Evolutionary conservation across 805 yeast genomes (phyloP), one percentile per base, ranked within the genome.

Genomic region (Candida insectorum): DNA sequence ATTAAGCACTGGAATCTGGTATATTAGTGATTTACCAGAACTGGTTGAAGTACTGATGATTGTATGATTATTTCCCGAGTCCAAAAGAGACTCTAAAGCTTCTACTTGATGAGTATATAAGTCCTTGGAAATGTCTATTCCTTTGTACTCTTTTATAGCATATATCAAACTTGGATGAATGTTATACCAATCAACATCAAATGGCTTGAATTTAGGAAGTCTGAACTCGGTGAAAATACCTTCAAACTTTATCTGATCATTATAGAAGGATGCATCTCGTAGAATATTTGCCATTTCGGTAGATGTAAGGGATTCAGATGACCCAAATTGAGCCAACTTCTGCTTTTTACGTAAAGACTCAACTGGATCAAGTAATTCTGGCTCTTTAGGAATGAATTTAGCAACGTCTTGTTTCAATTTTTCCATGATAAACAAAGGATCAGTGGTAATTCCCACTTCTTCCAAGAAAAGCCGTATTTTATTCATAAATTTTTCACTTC

Each of bases 1-100:
- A 31, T 69, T 64, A 7, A 89, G 53, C 2, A 91, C 85, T 0
- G 97, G 95, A 2, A 88, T 58, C 56, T 93, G 98, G 50, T 89
- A 93, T 18, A 93, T 85, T 40, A 93, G 64, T 0, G 97, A 89
- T 49, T 93, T 93, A 30, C 99, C 99, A 0, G 97, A 88, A 0
- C 97, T 87, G 0, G 99, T 93, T 0, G 97, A 79, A 0, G 98
- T 93, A n/a, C 95, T 81, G 2, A 89, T 79, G 26, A 93, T 85
- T 4, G 88, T 87, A 56, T 89, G 79, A 30, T 74, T 65, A 3
- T 19, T 46, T 30, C 31, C 30, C n/a, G 26, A 23, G 27, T 34
- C 40, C 22, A 75, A 34, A 15, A 84, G 57, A 0, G 79, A 71
- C 34, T 79, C 71, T 2, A 89, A 54, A 0, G 96, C 97, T 31